Evolutionary conservation across 2,329 filamentous ascomycete genomes (phyloP).

Genomic region (Meredithiella fracta): DNA sequence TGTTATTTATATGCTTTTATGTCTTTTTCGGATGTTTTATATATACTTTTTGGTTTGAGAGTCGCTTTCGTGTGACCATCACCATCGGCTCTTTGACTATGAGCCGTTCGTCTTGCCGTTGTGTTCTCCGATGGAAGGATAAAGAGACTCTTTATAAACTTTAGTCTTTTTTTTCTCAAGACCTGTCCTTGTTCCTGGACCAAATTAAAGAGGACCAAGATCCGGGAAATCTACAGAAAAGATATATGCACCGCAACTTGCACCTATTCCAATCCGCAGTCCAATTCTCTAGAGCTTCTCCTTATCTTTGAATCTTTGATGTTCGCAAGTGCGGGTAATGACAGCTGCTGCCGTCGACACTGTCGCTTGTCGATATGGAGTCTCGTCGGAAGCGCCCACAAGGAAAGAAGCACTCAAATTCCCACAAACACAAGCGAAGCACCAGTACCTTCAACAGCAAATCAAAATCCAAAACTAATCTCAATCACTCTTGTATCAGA

Average conservation of each 20-base stretch:
- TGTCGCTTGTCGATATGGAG: not conserved
- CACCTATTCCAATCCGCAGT: not conserved
- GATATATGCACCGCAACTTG: not conserved
- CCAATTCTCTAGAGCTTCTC: not conserved
- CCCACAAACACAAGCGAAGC: not conserved
- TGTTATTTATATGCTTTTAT: not conserved
- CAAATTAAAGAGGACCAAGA: not conserved
- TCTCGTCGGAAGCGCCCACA: not conserved
- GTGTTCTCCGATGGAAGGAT: not conserved
- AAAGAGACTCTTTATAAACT: not conserved
- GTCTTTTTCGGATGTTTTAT: not conserved
- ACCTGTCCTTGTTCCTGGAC: not conserved
- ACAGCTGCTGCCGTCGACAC: not conserved
- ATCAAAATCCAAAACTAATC: conserved; percentile 3
- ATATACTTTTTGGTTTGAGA: not conserved
- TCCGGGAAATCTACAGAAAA: not conserved
- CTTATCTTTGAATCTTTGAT: not conserved
- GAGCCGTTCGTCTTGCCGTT: not conserved
- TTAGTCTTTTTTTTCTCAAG: not conserved
- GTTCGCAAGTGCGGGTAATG: not conserved
- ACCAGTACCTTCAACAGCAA: not conserved
- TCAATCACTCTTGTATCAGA: conserved; percentile 4
- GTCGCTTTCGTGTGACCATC: not conserved
- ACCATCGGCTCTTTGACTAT: not conserved
- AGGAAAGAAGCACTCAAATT: not conserved